Evolutionary conservation across 345 rosid genomes (phyloP), one percentile per base, ranked within the genome.

Genomic region (Linum trigynum): DNA sequence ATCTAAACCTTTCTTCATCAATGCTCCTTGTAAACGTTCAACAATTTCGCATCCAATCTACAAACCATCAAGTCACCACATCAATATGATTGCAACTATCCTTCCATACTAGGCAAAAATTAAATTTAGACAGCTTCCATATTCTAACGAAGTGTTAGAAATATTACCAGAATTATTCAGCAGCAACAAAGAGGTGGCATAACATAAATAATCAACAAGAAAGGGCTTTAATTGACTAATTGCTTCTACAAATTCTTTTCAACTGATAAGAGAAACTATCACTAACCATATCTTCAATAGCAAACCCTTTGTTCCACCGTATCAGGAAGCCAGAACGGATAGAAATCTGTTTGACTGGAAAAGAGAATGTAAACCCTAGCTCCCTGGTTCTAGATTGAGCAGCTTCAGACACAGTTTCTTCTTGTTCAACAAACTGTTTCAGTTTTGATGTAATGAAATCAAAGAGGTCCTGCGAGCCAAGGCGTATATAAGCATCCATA

Each of bases 261-360:
- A 41, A 23, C 32, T 41, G 15, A 10, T n/a, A 56, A 32, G 32
- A 56, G 15, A 4, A 41, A 4, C 32, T 23, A 23, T 23, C 5
- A 86, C 98, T 75, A 71, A 92, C 98, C 97, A 84, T 77, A 74
- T 85, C 94, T 59, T 80, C 76, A 63, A 90, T 83, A 38, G 75
- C 79, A 74, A 90, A 88, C 73, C 89, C 96, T 76, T 90, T 90
- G 51, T 96, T 92, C 96, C 97, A 90, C 76, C 83, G 86, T 65
- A 88, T 79, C 67, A 92, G 82, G 70, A 71, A 57, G 67, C 96
- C 98, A 0, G 96, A 82, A 55, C 81, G 76, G 55, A 75, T 69
- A 40, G 98, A 88, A 3, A 66, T 75, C 63, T 92, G 98, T 71
- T 80, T 92, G 53, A 90, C 85, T 5, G 98, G 98, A 72, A 87